Percentiles rank a stretch among this genome's conserved stretches.
phyloP scores from a whole-genome alignment of 2,329 filamentous ascomycete species.

The Microcyclospora pomicola region DNA sequence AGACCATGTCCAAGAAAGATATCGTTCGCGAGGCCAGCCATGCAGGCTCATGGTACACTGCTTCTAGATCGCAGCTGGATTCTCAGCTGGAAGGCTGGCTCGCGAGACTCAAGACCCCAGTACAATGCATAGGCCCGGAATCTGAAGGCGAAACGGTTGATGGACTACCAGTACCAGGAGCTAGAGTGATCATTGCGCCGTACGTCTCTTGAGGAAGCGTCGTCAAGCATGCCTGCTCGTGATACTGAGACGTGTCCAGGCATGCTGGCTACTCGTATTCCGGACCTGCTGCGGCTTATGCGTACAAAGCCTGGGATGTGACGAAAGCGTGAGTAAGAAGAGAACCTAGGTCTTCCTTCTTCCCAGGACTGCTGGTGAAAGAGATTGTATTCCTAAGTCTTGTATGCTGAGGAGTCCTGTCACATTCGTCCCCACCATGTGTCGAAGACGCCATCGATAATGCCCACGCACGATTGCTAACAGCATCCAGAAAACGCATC shows the following conservation, averaged over 20 bases:
- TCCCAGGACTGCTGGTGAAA: neutral
- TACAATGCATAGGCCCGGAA: slow-evolving; percentile 45
- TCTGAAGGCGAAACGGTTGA: slow-evolving; percentile 24
- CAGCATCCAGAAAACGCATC: slow-evolving; percentile 53
- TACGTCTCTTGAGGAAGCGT: slow-evolving; percentile 29
- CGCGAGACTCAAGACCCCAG: slow-evolving; percentile 50
- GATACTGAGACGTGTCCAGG: slow-evolving; percentile 33
- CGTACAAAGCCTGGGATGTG: slow-evolving; percentile 79
- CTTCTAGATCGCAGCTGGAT: slow-evolving; percentile 44
- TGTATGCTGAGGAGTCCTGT: neutral
- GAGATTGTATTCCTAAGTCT: neutral
- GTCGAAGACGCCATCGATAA: neutral
- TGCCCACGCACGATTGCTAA: neutral
- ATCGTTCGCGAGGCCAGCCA: slow-evolving; percentile 50
- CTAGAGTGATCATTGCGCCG: slow-evolving; percentile 85
- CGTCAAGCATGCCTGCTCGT: neutral
- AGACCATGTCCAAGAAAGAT: slow-evolving; percentile 17
- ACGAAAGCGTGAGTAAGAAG: slow-evolving; percentile 46
- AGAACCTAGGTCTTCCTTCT: neutral
- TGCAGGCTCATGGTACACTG: slow-evolving; percentile 78
- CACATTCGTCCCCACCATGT: neutral
- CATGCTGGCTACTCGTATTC: slow-evolving; percentile 93
- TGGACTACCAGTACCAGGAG: slow-evolving; percentile 54
- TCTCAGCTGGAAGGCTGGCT: slow-evolving; percentile 63
- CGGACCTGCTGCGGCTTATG: slow-evolving; percentile 82